Percentiles rank a stretch among this genome's conserved stretches.
phyloP scores from a whole-genome alignment of 2,329 filamentous ascomycete genomes.

The Chaetomium sp. region DNA sequence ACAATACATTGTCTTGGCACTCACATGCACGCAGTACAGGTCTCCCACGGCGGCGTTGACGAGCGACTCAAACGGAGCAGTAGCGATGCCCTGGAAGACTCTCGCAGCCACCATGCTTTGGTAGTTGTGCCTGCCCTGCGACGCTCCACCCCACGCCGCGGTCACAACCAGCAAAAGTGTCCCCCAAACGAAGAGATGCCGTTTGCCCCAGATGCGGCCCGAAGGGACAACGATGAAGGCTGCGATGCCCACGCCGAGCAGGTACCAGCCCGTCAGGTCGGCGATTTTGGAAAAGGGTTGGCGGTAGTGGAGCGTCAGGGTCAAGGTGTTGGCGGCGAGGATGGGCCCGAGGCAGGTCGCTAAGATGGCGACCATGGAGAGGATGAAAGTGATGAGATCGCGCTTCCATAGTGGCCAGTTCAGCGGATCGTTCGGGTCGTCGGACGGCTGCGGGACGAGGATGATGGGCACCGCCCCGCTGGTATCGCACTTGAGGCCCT shows the following conservation, averaged over 20 bases:
- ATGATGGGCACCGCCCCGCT: slow-evolving; percentile 71
- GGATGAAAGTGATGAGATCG: slow-evolving; percentile 75
- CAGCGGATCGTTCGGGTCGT: slow-evolving; percentile 88
- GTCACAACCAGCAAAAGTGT: slow-evolving; percentile 72
- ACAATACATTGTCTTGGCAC: slow-evolving; percentile 34
- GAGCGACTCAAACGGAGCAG: slow-evolving; percentile 86
- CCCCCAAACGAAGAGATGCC: slow-evolving; percentile 82
- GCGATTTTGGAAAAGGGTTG: slow-evolving; percentile 74
- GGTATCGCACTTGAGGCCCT: slow-evolving; percentile 70
- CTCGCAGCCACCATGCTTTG: slow-evolving; percentile 74
- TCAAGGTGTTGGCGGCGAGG: slow-evolving; percentile 84
- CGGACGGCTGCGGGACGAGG: slow-evolving; percentile 82
- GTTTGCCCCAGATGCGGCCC: slow-evolving; percentile 88
- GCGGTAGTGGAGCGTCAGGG: slow-evolving; percentile 67
- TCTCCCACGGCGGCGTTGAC: slow-evolving; percentile 90
- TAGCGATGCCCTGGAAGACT: slow-evolving; percentile 81
- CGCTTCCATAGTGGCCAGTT: slow-evolving; percentile 84
- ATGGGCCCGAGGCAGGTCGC: slow-evolving; percentile 83
- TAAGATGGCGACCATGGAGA: slow-evolving; percentile 80
- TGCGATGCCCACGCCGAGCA: slow-evolving; percentile 78
- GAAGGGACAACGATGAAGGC: slow-evolving; percentile 86
- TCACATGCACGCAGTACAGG: slow-evolving; percentile 83
- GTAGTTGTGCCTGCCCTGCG: slow-evolving; percentile 61
- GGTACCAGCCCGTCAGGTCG: slow-evolving; percentile 81
- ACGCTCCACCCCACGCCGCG: slow-evolving; percentile 76